Conservation (phyloP, 768 basidiomycete species). For the Hericium rajendrae region DNA sequence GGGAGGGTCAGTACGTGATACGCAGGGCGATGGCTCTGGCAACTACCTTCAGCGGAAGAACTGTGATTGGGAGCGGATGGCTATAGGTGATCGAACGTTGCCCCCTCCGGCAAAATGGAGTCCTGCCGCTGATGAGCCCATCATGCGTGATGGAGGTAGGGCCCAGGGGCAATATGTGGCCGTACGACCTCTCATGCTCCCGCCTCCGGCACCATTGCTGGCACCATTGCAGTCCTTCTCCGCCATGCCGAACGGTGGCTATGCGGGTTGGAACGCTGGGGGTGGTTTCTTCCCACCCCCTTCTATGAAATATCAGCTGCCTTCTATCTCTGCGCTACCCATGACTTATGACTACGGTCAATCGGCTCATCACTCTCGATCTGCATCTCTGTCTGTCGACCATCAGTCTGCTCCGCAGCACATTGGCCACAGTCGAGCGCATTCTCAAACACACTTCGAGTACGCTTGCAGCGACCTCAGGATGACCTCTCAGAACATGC, state of each 20-base stretch:
- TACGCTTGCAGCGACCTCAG: constrained; percentile 9
- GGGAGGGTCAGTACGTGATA: constrained; percentile 19
- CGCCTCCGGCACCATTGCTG: constrained; percentile 25
- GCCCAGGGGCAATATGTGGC: constrained; percentile 53
- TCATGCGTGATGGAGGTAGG: constrained; percentile 44
- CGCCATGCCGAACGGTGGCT: constrained; percentile 3
- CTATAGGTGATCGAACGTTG: constrained; percentile 26
- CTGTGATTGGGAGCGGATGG: constrained; percentile 12
- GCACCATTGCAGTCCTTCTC: constrained; percentile 23
- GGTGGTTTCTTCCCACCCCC: not conserved
- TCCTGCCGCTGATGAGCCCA: constrained; percentile 70
- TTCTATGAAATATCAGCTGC: not conserved
- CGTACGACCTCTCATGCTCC: constrained; percentile 41
- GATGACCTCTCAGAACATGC: constrained; percentile 2
- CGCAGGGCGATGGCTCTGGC: constrained; percentile 2
- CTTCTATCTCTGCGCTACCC: not conserved
- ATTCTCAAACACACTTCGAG: constrained; percentile 11
- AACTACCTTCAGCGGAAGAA: constrained; percentile 1
- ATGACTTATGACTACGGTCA: not conserved
- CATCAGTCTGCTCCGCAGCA: constrained; percentile 3
- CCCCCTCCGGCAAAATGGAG: constrained; percentile 80
- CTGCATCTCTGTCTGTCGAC: constrained; percentile 4
- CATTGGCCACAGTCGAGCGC: constrained; percentile 4
- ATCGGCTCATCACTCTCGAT: constrained; percentile 1
- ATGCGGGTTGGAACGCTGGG: not conserved